Conservation (phyloP, 345 rosid genomes). For the Sonneratia caseolaris region DNA sequence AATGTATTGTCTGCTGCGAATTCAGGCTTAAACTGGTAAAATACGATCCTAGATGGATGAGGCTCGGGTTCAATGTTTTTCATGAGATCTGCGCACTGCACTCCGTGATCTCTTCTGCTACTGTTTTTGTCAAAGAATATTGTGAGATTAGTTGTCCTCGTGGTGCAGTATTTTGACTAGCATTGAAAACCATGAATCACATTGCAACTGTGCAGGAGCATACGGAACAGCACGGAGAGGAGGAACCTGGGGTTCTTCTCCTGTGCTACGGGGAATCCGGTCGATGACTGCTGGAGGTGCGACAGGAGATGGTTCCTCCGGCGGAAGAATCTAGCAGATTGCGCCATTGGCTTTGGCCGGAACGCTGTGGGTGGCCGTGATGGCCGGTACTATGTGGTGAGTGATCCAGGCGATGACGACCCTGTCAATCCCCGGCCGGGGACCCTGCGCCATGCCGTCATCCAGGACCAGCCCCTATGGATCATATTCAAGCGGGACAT, state of each 20-base stretch:
- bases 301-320: conserved; percentile 46
- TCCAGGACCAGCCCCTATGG: conserved; percentile 71
- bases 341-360: conserved; percentile 72
- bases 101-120: too few relatives aligned
- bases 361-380: conserved; percentile 74
- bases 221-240: conserved; percentile 62
- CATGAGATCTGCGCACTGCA: too few relatives aligned
- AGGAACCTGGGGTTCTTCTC: conserved; percentile 33
- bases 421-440: conserved; percentile 67
- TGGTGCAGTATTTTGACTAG: not conserved
- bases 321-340: conserved; percentile 49
- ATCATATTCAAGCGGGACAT: conserved; percentile 72
- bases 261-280: conserved; percentile 52
- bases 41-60: too few relatives aligned
- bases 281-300: conserved; percentile 92
- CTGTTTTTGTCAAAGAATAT: not conserved
- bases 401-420: conserved; percentile 46
- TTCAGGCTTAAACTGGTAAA: too few relatives aligned
- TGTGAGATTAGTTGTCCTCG: not conserved
- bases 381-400: conserved; percentile 59
- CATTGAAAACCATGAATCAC: too few relatives aligned
- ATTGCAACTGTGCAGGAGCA: conserved; percentile 30
- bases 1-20: too few relatives aligned
- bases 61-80: too few relatives aligned
- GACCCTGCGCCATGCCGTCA: conserved; percentile 72